These are phyloP conservation scores for Aspergillus pseudoterreus DNA, from an alignment of 2,329 filamentous ascomycete genomes.

Conservation along the genomic window DNA sequence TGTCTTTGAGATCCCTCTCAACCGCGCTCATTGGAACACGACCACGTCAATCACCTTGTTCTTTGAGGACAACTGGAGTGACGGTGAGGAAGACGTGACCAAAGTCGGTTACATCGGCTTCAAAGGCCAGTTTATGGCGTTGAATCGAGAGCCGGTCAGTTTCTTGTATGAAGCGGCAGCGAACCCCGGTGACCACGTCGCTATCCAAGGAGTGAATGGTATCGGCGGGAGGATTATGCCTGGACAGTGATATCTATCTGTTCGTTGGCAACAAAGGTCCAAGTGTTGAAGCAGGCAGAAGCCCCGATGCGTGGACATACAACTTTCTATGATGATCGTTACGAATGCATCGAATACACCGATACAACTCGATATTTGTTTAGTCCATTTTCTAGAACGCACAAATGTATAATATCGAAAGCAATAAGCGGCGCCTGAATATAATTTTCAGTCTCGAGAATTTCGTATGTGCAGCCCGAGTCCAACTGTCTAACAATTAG, in stretches of 20 bases:
- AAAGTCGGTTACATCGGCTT: constrained; percentile 82
- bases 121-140: constrained; percentile 86
- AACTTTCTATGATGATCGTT: too few species aligned
- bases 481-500: constrained; percentile 10
- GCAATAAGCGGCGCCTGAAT: not conserved
- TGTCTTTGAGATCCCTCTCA: constrained; percentile 82
- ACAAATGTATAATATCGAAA: not conserved
- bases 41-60: constrained; percentile 82
- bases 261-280: not conserved
- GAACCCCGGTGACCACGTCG: constrained; percentile 78
- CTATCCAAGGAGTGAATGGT: constrained; percentile 42
- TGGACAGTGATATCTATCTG: constrained; percentile 33
- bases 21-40: constrained; percentile 81
- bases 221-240: constrained; percentile 38
- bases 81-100: constrained; percentile 75
- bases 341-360: too few species aligned
- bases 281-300: too few species aligned
- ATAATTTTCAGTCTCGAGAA: not conserved
- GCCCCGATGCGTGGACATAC: too few species aligned
- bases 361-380: too few species aligned
- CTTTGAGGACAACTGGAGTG: constrained; percentile 85
- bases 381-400: not conserved
- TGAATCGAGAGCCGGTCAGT: constrained; percentile 76
- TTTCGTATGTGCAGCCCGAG: constrained; percentile 1
- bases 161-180: constrained; percentile 93